These are phyloP conservation scores for Xylaria multiplex DNA, from an alignment of 2,329 filamentous ascomycete genomes.

Conservation along the genomic window DNA sequence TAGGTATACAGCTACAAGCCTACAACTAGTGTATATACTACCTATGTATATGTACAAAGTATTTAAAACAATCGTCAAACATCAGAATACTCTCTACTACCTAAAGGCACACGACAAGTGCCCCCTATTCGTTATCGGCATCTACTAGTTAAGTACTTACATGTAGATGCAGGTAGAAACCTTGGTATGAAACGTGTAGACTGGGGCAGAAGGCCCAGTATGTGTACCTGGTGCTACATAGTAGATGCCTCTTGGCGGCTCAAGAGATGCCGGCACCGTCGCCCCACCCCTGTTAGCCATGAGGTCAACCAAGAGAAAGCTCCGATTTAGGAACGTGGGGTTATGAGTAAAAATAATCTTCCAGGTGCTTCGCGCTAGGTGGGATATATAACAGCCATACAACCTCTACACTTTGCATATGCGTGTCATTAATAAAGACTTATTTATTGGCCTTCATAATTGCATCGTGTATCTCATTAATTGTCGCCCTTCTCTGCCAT, in stretches of 20 bases:
- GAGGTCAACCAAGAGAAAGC: slow-evolving; percentile 43
- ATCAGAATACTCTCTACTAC: too few species aligned
- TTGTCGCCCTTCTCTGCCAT: not conserved
- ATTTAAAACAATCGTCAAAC: too few species aligned
- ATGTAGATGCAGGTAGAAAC: too few species aligned
- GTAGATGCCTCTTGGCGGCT: too few species aligned
- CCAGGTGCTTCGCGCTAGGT: not conserved
- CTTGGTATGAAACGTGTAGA: too few species aligned
- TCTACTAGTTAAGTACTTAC: too few species aligned
- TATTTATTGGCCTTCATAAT: slow-evolving; percentile 10
- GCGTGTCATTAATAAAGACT: slow-evolving; percentile 8
- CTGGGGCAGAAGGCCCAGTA: too few species aligned
- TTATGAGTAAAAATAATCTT: slow-evolving; percentile 42
- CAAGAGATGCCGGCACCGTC: not conserved
- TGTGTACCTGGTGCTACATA: not conserved
- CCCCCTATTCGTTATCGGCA: too few species aligned
- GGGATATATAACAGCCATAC: slow-evolving; percentile 12
- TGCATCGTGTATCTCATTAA: not conserved
- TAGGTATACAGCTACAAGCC: too few species aligned
- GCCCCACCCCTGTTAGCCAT: slow-evolving; percentile 29
- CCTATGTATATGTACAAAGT: too few species aligned
- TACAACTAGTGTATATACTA: too few species aligned
- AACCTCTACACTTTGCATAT: slow-evolving; percentile 4
- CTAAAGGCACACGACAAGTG: too few species aligned
- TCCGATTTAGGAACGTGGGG: slow-evolving; percentile 57